phyloP scores from a whole-genome alignment of 1,284 basidiomycete species.

The Tetrapyrgos nigripes region DNA sequence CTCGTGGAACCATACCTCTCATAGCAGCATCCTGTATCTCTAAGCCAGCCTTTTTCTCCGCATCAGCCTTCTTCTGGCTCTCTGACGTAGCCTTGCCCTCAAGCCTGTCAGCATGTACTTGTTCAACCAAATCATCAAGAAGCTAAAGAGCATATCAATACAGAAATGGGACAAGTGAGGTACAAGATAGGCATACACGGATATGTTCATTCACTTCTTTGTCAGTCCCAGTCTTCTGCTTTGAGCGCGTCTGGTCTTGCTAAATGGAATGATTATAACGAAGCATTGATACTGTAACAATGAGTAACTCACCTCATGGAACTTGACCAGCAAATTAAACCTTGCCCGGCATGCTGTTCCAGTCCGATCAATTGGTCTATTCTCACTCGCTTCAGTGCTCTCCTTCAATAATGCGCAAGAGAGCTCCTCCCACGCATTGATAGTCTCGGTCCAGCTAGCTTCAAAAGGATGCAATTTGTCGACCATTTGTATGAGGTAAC shows the following conservation, averaged over 20 bases:
- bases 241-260: constrained; percentile 10
- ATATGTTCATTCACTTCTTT: constrained; percentile 14
- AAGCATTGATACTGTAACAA: background rate
- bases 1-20: constrained; percentile 4
- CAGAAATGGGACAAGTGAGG: too few species aligned
- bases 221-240: constrained; percentile 11
- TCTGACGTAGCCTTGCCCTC: constrained; percentile 23
- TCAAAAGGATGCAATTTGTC: background rate
- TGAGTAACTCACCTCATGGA: constrained; percentile 4
- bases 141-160: background rate
- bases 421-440: too few species aligned
- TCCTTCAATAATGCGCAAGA: too few species aligned
- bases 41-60: background rate
- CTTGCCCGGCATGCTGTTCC: too few species aligned
- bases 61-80: constrained; percentile 14
- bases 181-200: background rate
- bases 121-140: too few species aligned
- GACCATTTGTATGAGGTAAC: background rate
- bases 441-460: background rate
- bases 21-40: constrained; percentile 12
- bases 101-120: too few species aligned
- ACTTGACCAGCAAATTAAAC: constrained; percentile 6
- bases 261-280: background rate
- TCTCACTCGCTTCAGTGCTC: too few species aligned
- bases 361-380: too few species aligned